Evolutionary conservation across 2,329 filamentous ascomycete species (phyloP).

Genomic region (Trichoderma atroviride): DNA sequence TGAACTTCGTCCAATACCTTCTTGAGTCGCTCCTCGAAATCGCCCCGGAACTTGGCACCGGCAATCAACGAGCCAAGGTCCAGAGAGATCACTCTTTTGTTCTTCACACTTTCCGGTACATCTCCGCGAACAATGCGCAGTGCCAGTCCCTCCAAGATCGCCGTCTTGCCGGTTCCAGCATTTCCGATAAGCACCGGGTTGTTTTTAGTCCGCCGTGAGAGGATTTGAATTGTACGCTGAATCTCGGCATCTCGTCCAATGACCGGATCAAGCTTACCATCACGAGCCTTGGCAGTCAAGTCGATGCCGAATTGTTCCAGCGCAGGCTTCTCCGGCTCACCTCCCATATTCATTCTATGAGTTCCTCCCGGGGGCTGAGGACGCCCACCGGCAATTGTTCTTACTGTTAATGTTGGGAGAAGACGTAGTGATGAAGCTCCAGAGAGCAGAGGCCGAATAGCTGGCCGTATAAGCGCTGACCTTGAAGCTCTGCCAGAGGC

Average conservation of each 20-base stretch:
- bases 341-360: conserved; percentile 88
- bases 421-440: conserved; percentile 33
- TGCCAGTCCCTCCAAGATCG: conserved; percentile 86
- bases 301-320: conserved; percentile 91
- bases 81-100: conserved; percentile 84
- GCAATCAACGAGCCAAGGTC: conserved; percentile 93
- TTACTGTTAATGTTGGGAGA: conserved; percentile 46
- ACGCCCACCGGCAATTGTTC: conserved; percentile 68
- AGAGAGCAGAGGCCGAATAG: not conserved
- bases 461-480: conserved; percentile 36
- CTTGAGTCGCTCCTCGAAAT: conserved; percentile 94
- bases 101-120: conserved; percentile 93
- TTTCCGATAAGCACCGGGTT: conserved; percentile 93
- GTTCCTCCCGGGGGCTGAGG: conserved; percentile 90
- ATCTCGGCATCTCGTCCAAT: conserved; percentile 93
- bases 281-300: conserved; percentile 79
- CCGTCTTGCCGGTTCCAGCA: conserved; percentile 91
- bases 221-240: conserved; percentile 88
- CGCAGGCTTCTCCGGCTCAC: conserved; percentile 73
- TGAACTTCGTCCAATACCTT: conserved; percentile 89
- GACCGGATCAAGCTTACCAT: conserved; percentile 91
- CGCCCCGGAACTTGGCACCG: conserved; percentile 91
- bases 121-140: conserved; percentile 88
- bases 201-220: conserved; percentile 92
- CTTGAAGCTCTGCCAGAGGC: conserved; percentile 36